Percentiles rank a stretch among this genome's conserved stretches.
Conservation (phyloP, 2,329 filamentous ascomycete species). For the Stachybotrys echinatus region DNA sequence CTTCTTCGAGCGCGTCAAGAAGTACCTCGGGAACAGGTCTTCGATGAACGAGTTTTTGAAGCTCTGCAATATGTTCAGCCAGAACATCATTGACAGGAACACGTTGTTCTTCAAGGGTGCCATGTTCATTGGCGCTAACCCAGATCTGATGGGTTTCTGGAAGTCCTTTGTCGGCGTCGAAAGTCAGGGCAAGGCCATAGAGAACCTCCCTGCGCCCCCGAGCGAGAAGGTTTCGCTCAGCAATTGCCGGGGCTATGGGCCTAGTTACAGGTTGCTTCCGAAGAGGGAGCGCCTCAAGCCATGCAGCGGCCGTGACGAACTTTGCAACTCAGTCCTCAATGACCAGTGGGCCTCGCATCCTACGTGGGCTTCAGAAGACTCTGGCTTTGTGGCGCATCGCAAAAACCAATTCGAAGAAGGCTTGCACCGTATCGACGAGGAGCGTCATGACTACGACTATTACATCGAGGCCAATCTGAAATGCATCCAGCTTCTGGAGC, state of each 20-base stretch:
- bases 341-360: constrained; percentile 98
- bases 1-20: constrained; percentile 96
- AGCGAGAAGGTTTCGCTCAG: constrained; percentile 83
- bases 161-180: constrained; percentile 78
- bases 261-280: constrained; percentile 88
- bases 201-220: constrained; percentile 71
- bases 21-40: constrained; percentile 87
- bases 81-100: constrained; percentile 84
- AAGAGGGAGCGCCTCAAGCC: constrained; percentile 86
- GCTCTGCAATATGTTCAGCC: constrained; percentile 90
- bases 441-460: constrained; percentile 97
- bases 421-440: constrained; percentile 93
- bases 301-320: constrained; percentile 90
- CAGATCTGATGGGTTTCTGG: constrained; percentile 85
- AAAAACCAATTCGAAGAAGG: constrained; percentile 96
- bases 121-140: constrained; percentile 80
- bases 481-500: constrained; percentile 93
- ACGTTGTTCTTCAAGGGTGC: constrained; percentile 78
- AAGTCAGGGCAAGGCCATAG: constrained; percentile 69
- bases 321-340: constrained; percentile 89
- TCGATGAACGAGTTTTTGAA: constrained; percentile 96
- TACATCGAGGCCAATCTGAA: constrained; percentile 94
- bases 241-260: constrained; percentile 91
- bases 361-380: constrained; percentile 97
- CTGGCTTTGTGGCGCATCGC: constrained; percentile 92